These are phyloP conservation scores for Phlyctochytrium planicorne DNA, from an alignment of 192 early-diverging fungal species.

Conservation along the genomic window DNA sequence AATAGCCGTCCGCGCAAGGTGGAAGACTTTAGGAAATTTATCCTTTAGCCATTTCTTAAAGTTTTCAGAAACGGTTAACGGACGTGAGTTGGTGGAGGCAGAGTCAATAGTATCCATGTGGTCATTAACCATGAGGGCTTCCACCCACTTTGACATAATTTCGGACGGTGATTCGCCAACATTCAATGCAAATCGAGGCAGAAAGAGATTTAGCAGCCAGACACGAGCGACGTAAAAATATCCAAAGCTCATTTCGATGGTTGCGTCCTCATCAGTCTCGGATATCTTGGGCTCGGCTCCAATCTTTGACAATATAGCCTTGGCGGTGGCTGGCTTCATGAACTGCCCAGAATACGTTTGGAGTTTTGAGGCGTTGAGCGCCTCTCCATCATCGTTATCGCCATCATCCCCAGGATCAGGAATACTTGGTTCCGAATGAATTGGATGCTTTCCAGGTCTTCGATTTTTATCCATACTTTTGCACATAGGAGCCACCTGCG, in stretches of 20 bases:
- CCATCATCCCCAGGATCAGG: slow-evolving; percentile 2
- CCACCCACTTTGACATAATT: background rate
- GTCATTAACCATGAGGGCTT: background rate
- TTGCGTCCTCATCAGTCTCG: background rate
- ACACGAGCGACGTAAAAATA: background rate
- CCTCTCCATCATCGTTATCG: background rate
- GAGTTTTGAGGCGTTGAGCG: background rate
- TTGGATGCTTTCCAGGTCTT: background rate
- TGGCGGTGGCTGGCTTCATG: background rate
- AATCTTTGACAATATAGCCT: background rate
- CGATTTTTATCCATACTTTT: slow-evolving; percentile 11
- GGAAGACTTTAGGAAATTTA: background rate
- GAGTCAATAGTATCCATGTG: background rate
- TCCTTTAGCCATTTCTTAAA: background rate
- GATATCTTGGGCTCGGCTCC: background rate
- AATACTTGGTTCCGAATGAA: background rate
- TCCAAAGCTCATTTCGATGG: background rate
- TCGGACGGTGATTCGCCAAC: background rate
- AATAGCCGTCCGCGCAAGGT: background rate
- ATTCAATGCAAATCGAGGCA: background rate
- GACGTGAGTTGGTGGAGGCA: background rate
- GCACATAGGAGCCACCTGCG: slow-evolving; percentile 15
- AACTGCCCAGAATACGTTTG: background rate
- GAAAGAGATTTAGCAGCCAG: background rate
- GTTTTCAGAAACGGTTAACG: background rate